These are phyloP conservation scores for Gossypium davidsonii DNA, from an alignment of 441 rosid species.

Conservation along the genomic window DNA sequence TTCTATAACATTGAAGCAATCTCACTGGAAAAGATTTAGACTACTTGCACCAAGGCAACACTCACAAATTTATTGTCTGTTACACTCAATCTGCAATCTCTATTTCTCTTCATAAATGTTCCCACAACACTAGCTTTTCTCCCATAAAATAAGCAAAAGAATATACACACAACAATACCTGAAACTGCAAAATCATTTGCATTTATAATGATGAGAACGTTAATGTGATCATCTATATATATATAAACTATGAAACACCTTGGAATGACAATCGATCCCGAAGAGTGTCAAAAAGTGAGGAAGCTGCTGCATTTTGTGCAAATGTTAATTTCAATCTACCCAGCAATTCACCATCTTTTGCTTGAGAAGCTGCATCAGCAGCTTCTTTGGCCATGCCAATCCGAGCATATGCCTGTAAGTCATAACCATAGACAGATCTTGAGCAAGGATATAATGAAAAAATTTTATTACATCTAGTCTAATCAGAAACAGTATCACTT, in stretches of 20 bases:
- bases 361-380: conserved; percentile 94
- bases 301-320: conserved; percentile 74
- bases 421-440: neutral
- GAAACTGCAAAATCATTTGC: neutral
- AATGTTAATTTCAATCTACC: conserved; percentile 78
- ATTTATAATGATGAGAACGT: neutral
- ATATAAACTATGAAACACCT: conserved; percentile 43
- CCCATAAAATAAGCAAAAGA: neutral
- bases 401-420: conserved; percentile 72
- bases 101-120: neutral
- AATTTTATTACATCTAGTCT: neutral
- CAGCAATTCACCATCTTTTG: conserved; percentile 90
- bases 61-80: neutral
- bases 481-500: neutral
- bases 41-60: neutral
- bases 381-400: conserved; percentile 99
- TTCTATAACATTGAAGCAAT: neutral
- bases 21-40: neutral
- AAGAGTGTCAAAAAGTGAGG: conserved; percentile 83
- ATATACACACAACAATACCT: neutral
- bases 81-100: neutral
- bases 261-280: conserved; percentile 76
- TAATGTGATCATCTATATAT: neutral
- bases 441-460: neutral
- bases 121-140: neutral